phyloP scores from a whole-genome alignment of 164 flowering plant genomes.

The Magnolia sinica region DNA sequence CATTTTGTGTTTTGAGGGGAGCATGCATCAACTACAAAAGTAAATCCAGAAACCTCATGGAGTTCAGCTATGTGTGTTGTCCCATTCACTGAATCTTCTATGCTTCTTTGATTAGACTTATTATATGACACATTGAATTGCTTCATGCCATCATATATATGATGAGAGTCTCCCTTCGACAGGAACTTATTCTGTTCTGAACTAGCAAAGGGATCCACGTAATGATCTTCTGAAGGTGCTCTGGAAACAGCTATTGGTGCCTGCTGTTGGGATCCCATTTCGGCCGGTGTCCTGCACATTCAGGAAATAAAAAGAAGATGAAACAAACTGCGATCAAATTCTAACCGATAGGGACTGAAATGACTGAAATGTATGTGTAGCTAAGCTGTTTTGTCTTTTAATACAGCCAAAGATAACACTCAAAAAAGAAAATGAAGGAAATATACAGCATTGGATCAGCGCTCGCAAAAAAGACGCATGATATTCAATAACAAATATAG shows the following conservation, averaged over 20 bases:
- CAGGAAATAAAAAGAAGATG: not conserved
- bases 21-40: constrained; percentile 45
- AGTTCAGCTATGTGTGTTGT: constrained; percentile 51
- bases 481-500: not conserved
- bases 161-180: constrained; percentile 27
- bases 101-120: constrained; percentile 34
- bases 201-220: constrained; percentile 17
- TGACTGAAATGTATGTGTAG: not conserved
- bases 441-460: not conserved
- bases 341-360: not conserved
- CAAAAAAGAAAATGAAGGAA: not conserved
- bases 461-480: not conserved
- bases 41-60: constrained; percentile 51
- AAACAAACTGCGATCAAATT: not conserved
- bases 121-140: constrained; percentile 50
- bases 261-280: constrained; percentile 15
- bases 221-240: constrained; percentile 24
- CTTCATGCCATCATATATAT: constrained; percentile 26
- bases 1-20: constrained; percentile 17
- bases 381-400: not conserved
- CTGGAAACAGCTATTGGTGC: not conserved
- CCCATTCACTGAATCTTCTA: constrained; percentile 33
- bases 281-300: constrained; percentile 36
- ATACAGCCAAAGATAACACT: not conserved
- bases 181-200: constrained; percentile 22